phyloP scores from a whole-genome alignment of 202 grass and related monocot genomes.

The Saccharum hybrid region DNA sequence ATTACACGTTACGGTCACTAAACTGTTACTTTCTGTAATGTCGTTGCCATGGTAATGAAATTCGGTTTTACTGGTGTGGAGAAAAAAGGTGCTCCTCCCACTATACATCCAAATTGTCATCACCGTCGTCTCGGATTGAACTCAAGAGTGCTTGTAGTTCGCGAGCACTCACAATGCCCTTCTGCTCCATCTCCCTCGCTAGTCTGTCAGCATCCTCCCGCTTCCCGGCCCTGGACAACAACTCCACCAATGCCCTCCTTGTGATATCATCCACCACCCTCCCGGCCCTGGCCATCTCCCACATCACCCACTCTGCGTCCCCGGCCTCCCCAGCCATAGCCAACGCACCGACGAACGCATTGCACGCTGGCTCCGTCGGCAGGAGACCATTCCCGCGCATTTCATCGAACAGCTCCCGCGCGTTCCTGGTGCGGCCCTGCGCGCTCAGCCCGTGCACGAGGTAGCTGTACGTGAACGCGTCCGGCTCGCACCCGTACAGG shows the following conservation, averaged over 20 bases:
- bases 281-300: constrained; percentile 59
- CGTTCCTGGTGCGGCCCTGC: constrained; percentile 74
- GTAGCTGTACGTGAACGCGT: constrained; percentile 75
- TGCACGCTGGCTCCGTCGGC: constrained; percentile 52
- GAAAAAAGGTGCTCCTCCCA: too few relatives aligned
- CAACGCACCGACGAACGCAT: constrained; percentile 72
- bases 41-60: too few relatives aligned
- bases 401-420: constrained; percentile 71
- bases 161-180: constrained; percentile 49
- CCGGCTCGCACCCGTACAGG: constrained; percentile 61
- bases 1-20: too few relatives aligned
- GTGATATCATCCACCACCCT: constrained; percentile 69
- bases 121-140: constrained; percentile 48
- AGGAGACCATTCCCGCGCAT: constrained; percentile 60
- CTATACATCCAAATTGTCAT: constrained; percentile 20
- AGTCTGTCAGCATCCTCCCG: constrained; percentile 52
- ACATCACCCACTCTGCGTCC: constrained; percentile 61
- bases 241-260: constrained; percentile 66
- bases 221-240: constrained; percentile 53
- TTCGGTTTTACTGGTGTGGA: too few relatives aligned
- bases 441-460: constrained; percentile 72
- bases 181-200: constrained; percentile 61
- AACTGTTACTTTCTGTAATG: too few relatives aligned
- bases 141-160: constrained; percentile 48
- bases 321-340: constrained; percentile 66